A percentile compares a stretch with the other conserved stretches of the same genome.
phyloP scores from a whole-genome alignment of 2,329 filamentous ascomycete species.

The Aspergillus sclerotialis region DNA sequence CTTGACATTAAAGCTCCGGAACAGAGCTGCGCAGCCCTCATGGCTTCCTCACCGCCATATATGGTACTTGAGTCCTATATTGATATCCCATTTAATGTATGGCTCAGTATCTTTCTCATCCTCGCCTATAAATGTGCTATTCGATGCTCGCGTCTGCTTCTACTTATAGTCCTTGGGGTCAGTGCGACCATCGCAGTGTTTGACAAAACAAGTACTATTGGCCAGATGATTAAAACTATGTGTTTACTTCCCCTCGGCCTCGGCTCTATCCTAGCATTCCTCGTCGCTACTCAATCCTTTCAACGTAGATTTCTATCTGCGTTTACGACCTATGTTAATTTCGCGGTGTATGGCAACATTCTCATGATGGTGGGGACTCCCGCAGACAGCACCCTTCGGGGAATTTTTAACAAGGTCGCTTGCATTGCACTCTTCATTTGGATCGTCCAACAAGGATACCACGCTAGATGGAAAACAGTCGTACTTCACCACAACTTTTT shows the following conservation, averaged over 20 bases:
- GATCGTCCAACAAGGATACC: background rate
- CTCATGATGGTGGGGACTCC: constrained; percentile 15
- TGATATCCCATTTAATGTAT: constrained; percentile 16
- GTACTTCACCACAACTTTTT: constrained; percentile 12
- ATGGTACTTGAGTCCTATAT: constrained; percentile 9
- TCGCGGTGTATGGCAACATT: constrained; percentile 16
- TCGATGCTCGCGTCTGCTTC: constrained; percentile 9
- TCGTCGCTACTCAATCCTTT: constrained; percentile 9
- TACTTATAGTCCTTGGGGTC: background rate
- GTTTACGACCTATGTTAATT: constrained; percentile 16
- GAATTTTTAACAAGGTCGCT: constrained; percentile 10
- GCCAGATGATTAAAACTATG: background rate
- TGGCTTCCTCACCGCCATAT: background rate
- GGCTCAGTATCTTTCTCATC: constrained; percentile 14
- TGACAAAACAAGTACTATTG: background rate
- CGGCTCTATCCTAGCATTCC: background rate
- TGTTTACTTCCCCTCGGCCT: background rate
- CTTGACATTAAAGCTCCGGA: too few relatives aligned
- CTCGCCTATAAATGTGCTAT: constrained; percentile 13
- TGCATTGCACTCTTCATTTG: background rate
- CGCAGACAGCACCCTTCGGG: constrained; percentile 13
- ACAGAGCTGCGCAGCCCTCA: too few relatives aligned
- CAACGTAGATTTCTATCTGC: constrained; percentile 12
- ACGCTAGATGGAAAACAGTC: constrained; percentile 15
- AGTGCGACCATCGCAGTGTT: background rate